Base-by-base conservation (phyloP, 2,329 filamentous ascomycete species). In the Chrysoporthe puriensis region DNA sequence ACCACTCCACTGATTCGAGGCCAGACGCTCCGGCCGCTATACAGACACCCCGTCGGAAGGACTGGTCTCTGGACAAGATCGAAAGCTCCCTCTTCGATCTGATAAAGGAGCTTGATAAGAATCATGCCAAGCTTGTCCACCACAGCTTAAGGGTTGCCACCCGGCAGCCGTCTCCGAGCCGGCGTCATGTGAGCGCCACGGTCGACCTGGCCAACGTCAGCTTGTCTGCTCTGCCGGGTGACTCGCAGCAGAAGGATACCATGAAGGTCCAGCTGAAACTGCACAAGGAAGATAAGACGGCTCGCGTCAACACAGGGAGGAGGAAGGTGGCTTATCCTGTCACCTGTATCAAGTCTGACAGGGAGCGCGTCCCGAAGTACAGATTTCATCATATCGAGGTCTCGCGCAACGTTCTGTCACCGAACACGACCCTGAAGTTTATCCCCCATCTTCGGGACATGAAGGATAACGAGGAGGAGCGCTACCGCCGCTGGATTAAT, bases 321-420 rank as follows among this genome's bases (percentile, higher is more conserved):
- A 78, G 79, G 66, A 80, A 82, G 66, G 74, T 77, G 63, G 77
- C 79, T 34, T 80, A 81, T 69, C 71, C 74, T 2, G 79, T 84
- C 4, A 73, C 79, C n/a, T 78, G 81, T 71, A 81, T 86, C 70
- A 83, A 83, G 71, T 83, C 85, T 2, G 79, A 83, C 66, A 81
- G 80, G 70, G 79, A 83, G 26, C 79, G 82, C n/a, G 86, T 87
- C 9, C 86, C 86, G n/a, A 77, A 78, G 36, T 89, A 88, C 72
- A 79, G 83, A 42, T 88, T 87, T 70, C 86, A 88, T 71, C 85
- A 88, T 68, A 84, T 88, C 48, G 84, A 87, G 73, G 86, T 88
- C 63, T 81, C 79, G 73, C 87, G 85, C 73, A 88, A 88, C 66
- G 83, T 88, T 46, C 79, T 88, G 42, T 86, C 86, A 0, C 85